A percentile compares a stretch with the other conserved stretches of the same genome.
These are phyloP conservation scores for Globisporangium cystogenes DNA, from an alignment of 352 stramenopile species.

Conservation along the genomic window DNA sequence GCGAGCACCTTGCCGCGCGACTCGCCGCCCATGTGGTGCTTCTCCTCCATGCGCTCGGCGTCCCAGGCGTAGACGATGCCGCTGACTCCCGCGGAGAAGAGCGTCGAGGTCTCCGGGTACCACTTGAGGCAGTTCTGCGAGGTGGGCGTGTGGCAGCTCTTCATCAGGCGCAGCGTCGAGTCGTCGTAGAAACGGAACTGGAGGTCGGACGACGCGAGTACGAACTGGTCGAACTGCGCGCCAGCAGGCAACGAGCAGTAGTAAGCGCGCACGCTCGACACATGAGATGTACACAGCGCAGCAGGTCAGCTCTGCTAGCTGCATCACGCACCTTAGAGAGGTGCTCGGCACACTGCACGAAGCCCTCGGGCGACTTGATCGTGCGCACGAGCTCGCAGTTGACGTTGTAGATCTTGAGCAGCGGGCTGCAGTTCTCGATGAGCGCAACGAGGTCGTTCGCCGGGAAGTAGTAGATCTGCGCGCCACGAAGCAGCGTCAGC, in stretches of 20 bases:
- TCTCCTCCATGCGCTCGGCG: constrained; percentile 77
- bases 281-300: neutral
- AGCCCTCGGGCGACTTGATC: constrained; percentile 63
- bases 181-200: constrained; percentile 86
- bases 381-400: constrained; percentile 61
- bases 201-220: constrained; percentile 71
- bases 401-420: constrained; percentile 81
- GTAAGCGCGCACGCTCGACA: neutral
- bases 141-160: constrained; percentile 76
- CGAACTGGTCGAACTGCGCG: constrained; percentile 59
- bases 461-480: constrained; percentile 77
- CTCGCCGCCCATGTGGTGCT: constrained; percentile 74
- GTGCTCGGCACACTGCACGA: constrained; percentile 77
- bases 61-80: constrained; percentile 87
- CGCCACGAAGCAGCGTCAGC: neutral
- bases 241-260: neutral
- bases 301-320: too few species aligned
- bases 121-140: constrained; percentile 82
- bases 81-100: constrained; percentile 81
- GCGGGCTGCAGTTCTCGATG: constrained; percentile 66
- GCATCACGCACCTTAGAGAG: constrained; percentile 33
- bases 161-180: constrained; percentile 51
- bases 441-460: constrained; percentile 60
- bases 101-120: constrained; percentile 54
- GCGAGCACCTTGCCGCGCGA: constrained; percentile 43